Evolutionary conservation across 2,329 filamentous ascomycete genomes (phyloP).

Genomic region (Colletotrichum eremochloae): DNA sequence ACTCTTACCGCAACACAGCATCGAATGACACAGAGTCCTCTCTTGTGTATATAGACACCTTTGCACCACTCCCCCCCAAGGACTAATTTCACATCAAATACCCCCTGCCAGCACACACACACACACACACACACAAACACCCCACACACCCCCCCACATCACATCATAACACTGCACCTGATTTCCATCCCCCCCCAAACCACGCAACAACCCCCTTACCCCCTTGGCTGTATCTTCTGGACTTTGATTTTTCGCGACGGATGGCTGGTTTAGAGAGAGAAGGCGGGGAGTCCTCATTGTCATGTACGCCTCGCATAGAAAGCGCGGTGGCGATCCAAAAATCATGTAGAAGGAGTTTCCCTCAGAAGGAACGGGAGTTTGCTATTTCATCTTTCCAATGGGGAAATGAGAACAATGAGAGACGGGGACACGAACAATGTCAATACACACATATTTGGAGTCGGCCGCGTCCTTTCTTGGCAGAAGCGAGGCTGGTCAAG

Average conservation of each 20-base stretch:
- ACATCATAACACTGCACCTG: constrained; percentile 37
- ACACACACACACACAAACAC: not conserved
- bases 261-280: constrained; percentile 43
- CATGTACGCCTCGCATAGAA: constrained; percentile 44
- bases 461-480: constrained; percentile 37
- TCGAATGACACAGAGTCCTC: constrained; percentile 37
- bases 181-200: not conserved
- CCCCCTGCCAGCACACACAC: constrained; percentile 40
- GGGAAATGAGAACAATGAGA: constrained; percentile 42
- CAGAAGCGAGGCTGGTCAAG: constrained; percentile 24
- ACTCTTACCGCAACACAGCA: constrained; percentile 42
- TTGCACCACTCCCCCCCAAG: constrained; percentile 33
- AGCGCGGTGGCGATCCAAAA: constrained; percentile 42
- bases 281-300: constrained; percentile 41
- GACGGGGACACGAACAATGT: constrained; percentile 38
- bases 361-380: constrained; percentile 40
- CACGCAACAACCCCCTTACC: not conserved
- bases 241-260: constrained; percentile 41
- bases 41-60: constrained; percentile 43
- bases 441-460: constrained; percentile 37
- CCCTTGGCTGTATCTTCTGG: constrained; percentile 44
- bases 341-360: constrained; percentile 45
- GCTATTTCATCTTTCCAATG: constrained; percentile 32
- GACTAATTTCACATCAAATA: constrained; percentile 42
- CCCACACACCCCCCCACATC: constrained; percentile 1